phyloP scores from a whole-genome alignment of 257 asterid genomes.

The Solanum bulbocastanum region DNA sequence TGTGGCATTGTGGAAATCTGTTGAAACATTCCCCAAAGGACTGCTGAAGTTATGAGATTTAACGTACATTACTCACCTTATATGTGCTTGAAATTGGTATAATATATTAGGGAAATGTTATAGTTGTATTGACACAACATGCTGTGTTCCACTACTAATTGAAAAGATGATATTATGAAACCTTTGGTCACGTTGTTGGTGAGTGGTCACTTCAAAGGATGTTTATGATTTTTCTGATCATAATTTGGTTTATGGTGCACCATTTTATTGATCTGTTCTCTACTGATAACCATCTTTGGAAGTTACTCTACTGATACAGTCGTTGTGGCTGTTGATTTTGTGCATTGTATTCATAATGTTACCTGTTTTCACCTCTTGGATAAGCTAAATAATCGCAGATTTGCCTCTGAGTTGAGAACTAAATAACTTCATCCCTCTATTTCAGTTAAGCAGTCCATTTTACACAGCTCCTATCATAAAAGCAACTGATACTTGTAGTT shows the following conservation, averaged over 20 bases:
- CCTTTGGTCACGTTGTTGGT: not conserved
- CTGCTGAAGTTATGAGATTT: not conserved
- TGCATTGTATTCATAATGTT: not conserved
- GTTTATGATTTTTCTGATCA: not conserved
- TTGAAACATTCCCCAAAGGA: not conserved
- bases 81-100: not conserved
- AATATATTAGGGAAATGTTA: not conserved
- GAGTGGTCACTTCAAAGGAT: not conserved
- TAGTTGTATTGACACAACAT: not conserved
- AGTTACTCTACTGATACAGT: not conserved
- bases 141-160: not conserved
- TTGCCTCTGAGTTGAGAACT: not conserved
- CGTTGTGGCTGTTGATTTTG: not conserved
- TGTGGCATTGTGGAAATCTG: not conserved
- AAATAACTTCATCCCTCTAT: not conserved
- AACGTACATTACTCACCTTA: not conserved
- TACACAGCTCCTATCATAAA: not conserved
- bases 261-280: not conserved
- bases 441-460: not conserved
- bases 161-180: not conserved
- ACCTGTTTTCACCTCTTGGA: not conserved
- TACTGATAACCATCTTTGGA: not conserved
- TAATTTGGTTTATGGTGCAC: not conserved
- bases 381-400: not conserved
- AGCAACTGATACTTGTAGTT: not conserved